Percentiles rank a stretch among this genome's conserved stretches.
Conservation (phyloP, 1,139 yeast species). For the Suzukiozyma palmioleophila region DNA sequence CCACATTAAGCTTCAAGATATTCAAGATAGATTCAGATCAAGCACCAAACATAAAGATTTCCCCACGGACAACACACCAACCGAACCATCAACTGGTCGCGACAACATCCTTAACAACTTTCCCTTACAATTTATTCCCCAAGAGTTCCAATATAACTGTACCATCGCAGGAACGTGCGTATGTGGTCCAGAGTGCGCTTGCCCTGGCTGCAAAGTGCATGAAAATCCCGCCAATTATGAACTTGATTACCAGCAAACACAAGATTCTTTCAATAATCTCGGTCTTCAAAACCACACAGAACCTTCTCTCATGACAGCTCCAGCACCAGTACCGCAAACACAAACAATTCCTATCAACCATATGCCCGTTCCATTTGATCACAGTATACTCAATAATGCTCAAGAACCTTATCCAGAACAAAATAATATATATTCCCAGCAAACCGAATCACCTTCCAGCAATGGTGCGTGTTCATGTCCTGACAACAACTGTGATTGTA, state of each 20-base stretch:
- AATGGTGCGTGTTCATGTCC: slow-evolving; percentile 36
- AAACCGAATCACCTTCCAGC: slow-evolving; percentile 2
- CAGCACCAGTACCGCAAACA: too few species aligned
- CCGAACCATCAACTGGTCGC: neutral
- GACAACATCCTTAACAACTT: neutral
- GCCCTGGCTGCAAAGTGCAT: slow-evolving; percentile 48
- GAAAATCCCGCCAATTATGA: slow-evolving; percentile 14
- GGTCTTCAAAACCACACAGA: neutral
- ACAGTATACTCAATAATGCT: too few species aligned
- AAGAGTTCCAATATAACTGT: slow-evolving; percentile 17
- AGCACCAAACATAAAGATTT: neutral
- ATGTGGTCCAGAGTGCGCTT: slow-evolving; percentile 44
- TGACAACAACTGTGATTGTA: slow-evolving; percentile 44
- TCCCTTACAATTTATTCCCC: neutral
- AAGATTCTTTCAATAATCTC: neutral
- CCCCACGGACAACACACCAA: neutral
- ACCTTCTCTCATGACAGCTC: too few species aligned
- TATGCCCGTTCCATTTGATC: too few species aligned
- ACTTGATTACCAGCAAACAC: neutral
- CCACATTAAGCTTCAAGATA: neutral
- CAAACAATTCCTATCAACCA: too few species aligned
- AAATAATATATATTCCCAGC: too few species aligned
- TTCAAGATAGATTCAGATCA: slow-evolving; percentile 6
- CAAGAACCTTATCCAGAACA: too few species aligned
- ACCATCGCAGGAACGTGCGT: slow-evolving; percentile 48